Conservation (phyloP, 2,329 filamentous ascomycete genomes). For the Fusarium sp. region DNA sequence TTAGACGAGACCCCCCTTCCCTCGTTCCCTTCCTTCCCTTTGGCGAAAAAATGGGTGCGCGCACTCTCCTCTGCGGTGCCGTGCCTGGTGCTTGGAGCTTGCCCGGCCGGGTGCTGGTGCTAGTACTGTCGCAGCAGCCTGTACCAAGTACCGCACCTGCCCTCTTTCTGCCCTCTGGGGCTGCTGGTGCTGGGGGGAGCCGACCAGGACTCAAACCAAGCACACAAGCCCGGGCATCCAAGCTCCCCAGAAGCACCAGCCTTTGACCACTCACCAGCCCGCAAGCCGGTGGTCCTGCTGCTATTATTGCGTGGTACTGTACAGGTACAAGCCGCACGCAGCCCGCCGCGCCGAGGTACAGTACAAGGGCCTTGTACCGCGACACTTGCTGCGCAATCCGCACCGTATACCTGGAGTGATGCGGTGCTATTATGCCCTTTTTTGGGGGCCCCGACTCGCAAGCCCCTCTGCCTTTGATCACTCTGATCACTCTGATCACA, state of each 20-base stretch:
- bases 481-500: constrained; percentile 37
- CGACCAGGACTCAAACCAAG: constrained; percentile 42
- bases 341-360: constrained; percentile 54
- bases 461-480: constrained; percentile 47
- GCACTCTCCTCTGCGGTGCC: constrained; percentile 34
- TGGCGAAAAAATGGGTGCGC: constrained; percentile 48
- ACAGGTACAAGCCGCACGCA: constrained; percentile 54
- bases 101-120: constrained; percentile 25
- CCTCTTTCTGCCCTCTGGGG: constrained; percentile 31
- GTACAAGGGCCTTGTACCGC: constrained; percentile 55
- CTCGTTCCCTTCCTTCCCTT: constrained; percentile 36
- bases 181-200: constrained; percentile 33
- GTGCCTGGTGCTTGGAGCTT: constrained; percentile 35
- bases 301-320: constrained; percentile 57
- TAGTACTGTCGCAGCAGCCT: constrained; percentile 44
- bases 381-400: constrained; percentile 28
- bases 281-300: constrained; percentile 42
- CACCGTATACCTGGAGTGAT: constrained; percentile 56
- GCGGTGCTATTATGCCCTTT: constrained; percentile 26
- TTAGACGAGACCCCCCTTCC: constrained; percentile 47
- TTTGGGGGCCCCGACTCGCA: constrained; percentile 36
- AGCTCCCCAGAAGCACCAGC: constrained; percentile 40
- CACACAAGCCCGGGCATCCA: constrained; percentile 43
- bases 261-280: constrained; percentile 45
- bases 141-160: constrained; percentile 40